A percentile compares a stretch with the other conserved stretches of the same genome.
phyloP scores from a whole-genome alignment of 78 protist genomes.

The Polysphondylium violaceum region DNA sequence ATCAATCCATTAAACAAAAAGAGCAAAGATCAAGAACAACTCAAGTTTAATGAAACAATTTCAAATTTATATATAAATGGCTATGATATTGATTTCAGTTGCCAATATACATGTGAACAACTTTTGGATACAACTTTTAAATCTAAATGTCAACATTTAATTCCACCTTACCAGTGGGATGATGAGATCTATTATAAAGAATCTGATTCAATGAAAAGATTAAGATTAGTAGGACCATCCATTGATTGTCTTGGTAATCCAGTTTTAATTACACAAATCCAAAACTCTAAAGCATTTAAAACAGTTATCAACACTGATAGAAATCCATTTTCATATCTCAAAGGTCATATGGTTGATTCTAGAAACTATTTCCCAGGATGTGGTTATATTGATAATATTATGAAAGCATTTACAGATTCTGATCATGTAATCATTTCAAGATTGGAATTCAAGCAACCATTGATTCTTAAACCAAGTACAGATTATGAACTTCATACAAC shows the following conservation, averaged over 20 bases:
- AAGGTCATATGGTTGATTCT: constrained; percentile 20
- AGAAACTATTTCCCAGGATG: constrained; percentile 29
- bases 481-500: neutral
- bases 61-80: neutral
- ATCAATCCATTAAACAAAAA: neutral
- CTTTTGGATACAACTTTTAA: neutral
- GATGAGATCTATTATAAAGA: neutral
- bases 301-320: neutral
- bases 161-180: constrained; percentile 59
- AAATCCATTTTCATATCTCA: constrained; percentile 14
- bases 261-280: neutral
- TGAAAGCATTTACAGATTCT: neutral
- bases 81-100: neutral
- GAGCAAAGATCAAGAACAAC: neutral
- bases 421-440: neutral
- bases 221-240: constrained; percentile 11
- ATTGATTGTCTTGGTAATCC: neutral
- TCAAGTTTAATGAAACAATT: neutral
- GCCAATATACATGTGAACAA: no score
- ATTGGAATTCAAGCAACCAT: constrained; percentile 17
- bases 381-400: constrained; percentile 16
- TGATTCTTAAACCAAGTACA: neutral
- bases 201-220: neutral
- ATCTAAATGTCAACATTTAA: neutral
- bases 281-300: neutral